Evolutionary conservation across 495 filamentous ascomycete genomes (phyloP).

Genomic region (Annulohypoxylon nitens): DNA sequence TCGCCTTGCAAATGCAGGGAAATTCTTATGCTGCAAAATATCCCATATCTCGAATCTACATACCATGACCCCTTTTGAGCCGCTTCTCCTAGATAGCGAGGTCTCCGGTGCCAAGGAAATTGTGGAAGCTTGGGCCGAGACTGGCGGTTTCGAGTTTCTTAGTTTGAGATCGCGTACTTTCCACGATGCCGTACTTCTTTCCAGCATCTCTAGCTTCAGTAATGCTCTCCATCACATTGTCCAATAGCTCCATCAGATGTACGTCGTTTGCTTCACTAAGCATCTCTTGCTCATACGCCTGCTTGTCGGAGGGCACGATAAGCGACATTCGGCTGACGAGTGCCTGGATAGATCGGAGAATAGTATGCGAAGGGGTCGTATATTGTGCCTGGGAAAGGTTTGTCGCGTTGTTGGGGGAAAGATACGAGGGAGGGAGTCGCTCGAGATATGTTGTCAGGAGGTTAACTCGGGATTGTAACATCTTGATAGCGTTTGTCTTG

Average conservation of each 20-base stretch:
- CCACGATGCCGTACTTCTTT: slow-evolving; percentile 76
- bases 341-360: slow-evolving; percentile 75
- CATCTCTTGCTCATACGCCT: slow-evolving; percentile 68
- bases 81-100: slow-evolving; percentile 30
- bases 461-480: slow-evolving; percentile 85
- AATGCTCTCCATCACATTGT: slow-evolving; percentile 74
- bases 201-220: slow-evolving; percentile 76
- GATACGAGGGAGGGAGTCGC: slow-evolving; percentile 74
- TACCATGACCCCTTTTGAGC: neutral
- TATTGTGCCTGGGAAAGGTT: slow-evolving; percentile 53
- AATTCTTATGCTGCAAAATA: slow-evolving; percentile 15
- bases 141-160: slow-evolving; percentile 31
- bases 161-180: slow-evolving; percentile 57
- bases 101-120: slow-evolving; percentile 38
- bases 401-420: slow-evolving; percentile 57
- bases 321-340: slow-evolving; percentile 72
- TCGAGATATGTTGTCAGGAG: slow-evolving; percentile 86
- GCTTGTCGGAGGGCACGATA: slow-evolving; percentile 66
- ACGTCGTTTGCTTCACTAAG: slow-evolving; percentile 82
- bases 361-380: slow-evolving; percentile 70
- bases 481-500: slow-evolving; percentile 91
- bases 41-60: neutral
- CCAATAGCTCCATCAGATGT: slow-evolving; percentile 76
- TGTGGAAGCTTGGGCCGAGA: slow-evolving; percentile 21
- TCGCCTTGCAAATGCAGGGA: slow-evolving; percentile 51